These are phyloP conservation scores for Albizia julibrissin DNA, from an alignment of 306 rosid genomes.

Conservation along the genomic window DNA sequence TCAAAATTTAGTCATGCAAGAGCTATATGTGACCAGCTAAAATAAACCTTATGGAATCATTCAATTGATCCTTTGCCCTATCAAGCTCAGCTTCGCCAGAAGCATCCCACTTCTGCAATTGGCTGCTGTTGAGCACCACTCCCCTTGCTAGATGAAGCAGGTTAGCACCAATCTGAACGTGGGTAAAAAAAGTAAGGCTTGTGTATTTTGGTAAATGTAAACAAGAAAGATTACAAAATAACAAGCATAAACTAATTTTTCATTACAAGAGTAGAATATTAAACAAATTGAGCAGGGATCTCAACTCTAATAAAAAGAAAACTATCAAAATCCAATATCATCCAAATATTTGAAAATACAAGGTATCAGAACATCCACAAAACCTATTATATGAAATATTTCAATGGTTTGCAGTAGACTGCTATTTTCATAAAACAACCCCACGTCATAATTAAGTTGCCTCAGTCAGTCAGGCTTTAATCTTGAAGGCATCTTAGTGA, in stretches of 20 bases:
- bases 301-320: slow-evolving; percentile 17
- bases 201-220: slow-evolving; percentile 2
- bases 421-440: not conserved
- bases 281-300: slow-evolving; percentile 16
- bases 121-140: slow-evolving; percentile 51
- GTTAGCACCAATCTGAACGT: slow-evolving; percentile 73
- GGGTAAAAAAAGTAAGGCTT: slow-evolving; percentile 18
- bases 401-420: not conserved
- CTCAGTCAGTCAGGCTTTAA: slow-evolving; percentile 2
- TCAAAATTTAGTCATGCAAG: slow-evolving; percentile 21
- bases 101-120: slow-evolving; percentile 45
- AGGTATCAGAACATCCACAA: not conserved
- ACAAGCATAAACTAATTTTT: slow-evolving; percentile 14
- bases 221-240: not conserved
- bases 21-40: slow-evolving; percentile 16
- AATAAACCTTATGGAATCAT: slow-evolving; percentile 65
- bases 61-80: slow-evolving; percentile 54
- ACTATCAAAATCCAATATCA: slow-evolving; percentile 8
- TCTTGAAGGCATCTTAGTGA: not conserved
- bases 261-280: slow-evolving; percentile 6
- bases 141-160: slow-evolving; percentile 76
- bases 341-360: not conserved
- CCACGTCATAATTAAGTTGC: not conserved
- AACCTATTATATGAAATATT: not conserved
- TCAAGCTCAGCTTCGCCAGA: slow-evolving; percentile 59